Evolutionary conservation across 1,139 yeast species (phyloP).

Genomic region (Lizanozyma gosingica): DNA sequence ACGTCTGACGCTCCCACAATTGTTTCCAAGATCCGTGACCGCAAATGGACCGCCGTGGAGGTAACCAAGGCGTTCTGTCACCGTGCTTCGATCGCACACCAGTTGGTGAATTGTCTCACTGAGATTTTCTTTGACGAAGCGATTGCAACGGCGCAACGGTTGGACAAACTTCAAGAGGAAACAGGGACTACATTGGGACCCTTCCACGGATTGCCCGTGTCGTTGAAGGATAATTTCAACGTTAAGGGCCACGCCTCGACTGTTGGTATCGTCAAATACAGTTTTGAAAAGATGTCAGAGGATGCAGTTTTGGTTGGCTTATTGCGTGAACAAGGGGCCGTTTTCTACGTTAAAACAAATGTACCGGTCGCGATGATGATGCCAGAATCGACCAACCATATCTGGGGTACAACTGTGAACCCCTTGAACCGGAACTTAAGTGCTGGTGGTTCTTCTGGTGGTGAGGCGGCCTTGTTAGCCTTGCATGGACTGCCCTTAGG

Average conservation of each 20-base stretch:
- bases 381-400: slow-evolving; percentile 36
- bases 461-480: slow-evolving; percentile 44
- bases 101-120: slow-evolving; percentile 27
- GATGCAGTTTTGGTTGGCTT: slow-evolving; percentile 34
- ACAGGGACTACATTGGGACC: slow-evolving; percentile 22
- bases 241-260: slow-evolving; percentile 44
- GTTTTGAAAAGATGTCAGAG: slow-evolving; percentile 16
- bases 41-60: slow-evolving; percentile 15
- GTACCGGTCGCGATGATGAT: slow-evolving; percentile 53
- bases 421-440: slow-evolving; percentile 35
- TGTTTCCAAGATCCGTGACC: slow-evolving; percentile 19
- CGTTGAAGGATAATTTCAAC: slow-evolving; percentile 38
- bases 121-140: slow-evolving; percentile 30
- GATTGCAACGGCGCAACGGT: slow-evolving; percentile 17
- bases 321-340: slow-evolving; percentile 40
- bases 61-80: slow-evolving; percentile 29
- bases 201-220: slow-evolving; percentile 32
- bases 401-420: slow-evolving; percentile 42
- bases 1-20: slow-evolving; percentile 26
- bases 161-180: slow-evolving; percentile 18
- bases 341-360: slow-evolving; percentile 47
- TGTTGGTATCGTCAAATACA: slow-evolving; percentile 34
- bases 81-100: slow-evolving; percentile 40
- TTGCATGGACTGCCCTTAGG: slow-evolving; percentile 39
- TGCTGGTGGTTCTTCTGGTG: slow-evolving; percentile 55